Percentiles rank a stretch among this genome's conserved stretches.
Conservation (phyloP, 495 filamentous ascomycete species). For the Talaromyces thailandensis region DNA sequence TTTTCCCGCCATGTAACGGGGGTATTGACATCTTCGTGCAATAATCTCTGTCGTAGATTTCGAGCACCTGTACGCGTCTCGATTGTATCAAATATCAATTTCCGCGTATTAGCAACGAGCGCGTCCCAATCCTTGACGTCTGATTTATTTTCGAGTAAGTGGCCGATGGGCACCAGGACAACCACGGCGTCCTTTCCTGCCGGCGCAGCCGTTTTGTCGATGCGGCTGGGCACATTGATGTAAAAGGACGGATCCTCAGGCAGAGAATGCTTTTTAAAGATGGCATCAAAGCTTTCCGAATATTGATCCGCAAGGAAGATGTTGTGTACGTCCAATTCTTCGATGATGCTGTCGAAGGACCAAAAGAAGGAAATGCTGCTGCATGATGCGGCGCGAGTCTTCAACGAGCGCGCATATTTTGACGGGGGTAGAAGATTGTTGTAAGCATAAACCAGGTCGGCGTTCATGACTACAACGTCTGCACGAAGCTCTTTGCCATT, state of each 20-base stretch:
- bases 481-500: constrained; percentile 43
- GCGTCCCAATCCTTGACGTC: not conserved
- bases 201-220: constrained; percentile 58
- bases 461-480: constrained; percentile 57
- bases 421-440: constrained; percentile 48
- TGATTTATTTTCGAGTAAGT: not conserved
- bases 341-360: constrained; percentile 46
- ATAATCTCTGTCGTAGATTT: constrained; percentile 33
- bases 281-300: constrained; percentile 57
- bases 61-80: constrained; percentile 40
- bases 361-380: constrained; percentile 70
- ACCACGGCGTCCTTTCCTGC: constrained; percentile 50
- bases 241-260: constrained; percentile 61
- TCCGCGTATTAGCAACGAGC: not conserved
- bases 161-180: constrained; percentile 54
- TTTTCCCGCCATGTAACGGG: constrained; percentile 48
- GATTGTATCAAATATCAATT: not conserved
- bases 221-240: constrained; percentile 58
- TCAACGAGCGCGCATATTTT: constrained; percentile 36
- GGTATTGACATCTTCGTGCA: constrained; percentile 53
- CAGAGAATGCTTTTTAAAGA: constrained; percentile 56
- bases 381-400: constrained; percentile 45
- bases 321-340: constrained; percentile 57
- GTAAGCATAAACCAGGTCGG: constrained; percentile 63
- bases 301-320: constrained; percentile 67